A percentile compares a stretch with the other conserved stretches of the same genome.
Evolutionary conservation across 352 stramenopile genomes (phyloP).

Genomic region (Globisporangium yorkense): DNA sequence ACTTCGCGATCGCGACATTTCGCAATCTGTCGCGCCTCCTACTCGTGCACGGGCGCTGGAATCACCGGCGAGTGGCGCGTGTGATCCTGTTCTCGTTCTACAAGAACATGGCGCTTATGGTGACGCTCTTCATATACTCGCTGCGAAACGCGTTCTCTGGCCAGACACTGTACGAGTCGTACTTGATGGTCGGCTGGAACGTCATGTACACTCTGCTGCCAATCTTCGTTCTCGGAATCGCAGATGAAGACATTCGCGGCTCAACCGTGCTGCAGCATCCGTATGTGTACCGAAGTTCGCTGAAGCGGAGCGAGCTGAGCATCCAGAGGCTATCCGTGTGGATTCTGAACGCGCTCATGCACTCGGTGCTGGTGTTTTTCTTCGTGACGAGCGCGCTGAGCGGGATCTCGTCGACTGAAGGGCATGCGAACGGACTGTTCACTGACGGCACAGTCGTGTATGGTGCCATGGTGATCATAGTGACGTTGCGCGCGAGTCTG

Average conservation of each 20-base stretch:
- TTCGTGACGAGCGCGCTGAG: conserved; percentile 43
- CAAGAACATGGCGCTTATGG: conserved; percentile 93
- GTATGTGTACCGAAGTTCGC: conserved; percentile 72
- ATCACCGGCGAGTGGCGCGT: conserved; percentile 68
- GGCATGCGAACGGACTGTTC: conserved; percentile 60
- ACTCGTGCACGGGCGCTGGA: conserved; percentile 81
- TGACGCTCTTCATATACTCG: conserved; percentile 89
- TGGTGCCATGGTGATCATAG: conserved; percentile 67
- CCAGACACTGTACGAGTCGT: conserved; percentile 83
- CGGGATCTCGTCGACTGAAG: conserved; percentile 30
- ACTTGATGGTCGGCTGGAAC: conserved; percentile 93
- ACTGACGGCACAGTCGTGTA: conserved; percentile 72
- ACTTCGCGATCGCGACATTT: conserved; percentile 86
- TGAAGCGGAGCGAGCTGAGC: conserved; percentile 56
- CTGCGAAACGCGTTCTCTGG: conserved; percentile 90
- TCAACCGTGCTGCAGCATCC: conserved; percentile 64
- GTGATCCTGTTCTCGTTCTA: conserved; percentile 89
- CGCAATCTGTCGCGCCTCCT: conserved; percentile 70
- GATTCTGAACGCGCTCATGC: conserved; percentile 68
- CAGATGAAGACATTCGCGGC: conserved; percentile 79
- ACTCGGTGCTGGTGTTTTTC: conserved; percentile 71
- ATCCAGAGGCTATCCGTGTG: conserved; percentile 53
- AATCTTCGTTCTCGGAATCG: conserved; percentile 87
- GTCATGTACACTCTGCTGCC: conserved; percentile 93
- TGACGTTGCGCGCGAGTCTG: conserved; percentile 66